phyloP scores from a whole-genome alignment of 2,329 filamentous ascomycete species.

The Helminthosporium solani region DNA sequence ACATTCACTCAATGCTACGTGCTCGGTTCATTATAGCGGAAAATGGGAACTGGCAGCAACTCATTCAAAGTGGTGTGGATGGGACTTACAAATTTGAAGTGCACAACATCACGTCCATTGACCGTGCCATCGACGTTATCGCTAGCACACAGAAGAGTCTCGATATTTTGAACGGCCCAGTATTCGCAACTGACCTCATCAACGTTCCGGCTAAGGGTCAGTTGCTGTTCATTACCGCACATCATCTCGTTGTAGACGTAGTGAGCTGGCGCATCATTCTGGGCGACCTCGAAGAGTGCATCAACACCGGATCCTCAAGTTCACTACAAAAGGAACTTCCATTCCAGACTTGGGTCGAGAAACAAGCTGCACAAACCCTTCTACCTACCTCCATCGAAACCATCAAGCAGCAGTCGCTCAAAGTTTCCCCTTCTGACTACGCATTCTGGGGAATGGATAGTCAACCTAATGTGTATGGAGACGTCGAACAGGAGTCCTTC shows the following conservation, averaged over 20 bases:
- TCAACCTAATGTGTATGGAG: constrained; percentile 30
- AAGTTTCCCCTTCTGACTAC: constrained; percentile 22
- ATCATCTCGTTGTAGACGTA: constrained; percentile 38
- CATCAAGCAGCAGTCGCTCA: constrained; percentile 13
- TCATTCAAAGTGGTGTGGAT: constrained; percentile 9
- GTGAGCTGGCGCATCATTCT: constrained; percentile 38
- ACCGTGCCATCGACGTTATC: constrained; percentile 17
- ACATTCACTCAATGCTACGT: constrained; percentile 37
- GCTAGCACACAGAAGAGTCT: constrained; percentile 27
- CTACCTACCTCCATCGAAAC: constrained; percentile 10
- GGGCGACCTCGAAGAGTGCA: constrained; percentile 33
- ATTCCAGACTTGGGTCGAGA: constrained; percentile 34
- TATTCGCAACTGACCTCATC: constrained; percentile 32
- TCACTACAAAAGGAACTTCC: constrained; percentile 24
- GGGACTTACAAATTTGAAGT: constrained; percentile 24
- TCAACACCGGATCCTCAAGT: constrained; percentile 15
- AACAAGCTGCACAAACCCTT: constrained; percentile 23
- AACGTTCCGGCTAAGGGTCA: constrained; percentile 17
- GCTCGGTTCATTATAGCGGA: constrained; percentile 26
- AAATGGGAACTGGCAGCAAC: constrained; percentile 25
- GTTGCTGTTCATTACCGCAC: constrained; percentile 31
- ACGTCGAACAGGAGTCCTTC: constrained; percentile 33
- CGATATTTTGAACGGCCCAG: constrained; percentile 29
- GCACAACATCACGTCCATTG: constrained; percentile 10
- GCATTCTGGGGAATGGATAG: constrained; percentile 35